These are phyloP conservation scores for Huiozyma naganishii DNA, from an alignment of 805 yeast genomes.

Conservation along the genomic window DNA sequence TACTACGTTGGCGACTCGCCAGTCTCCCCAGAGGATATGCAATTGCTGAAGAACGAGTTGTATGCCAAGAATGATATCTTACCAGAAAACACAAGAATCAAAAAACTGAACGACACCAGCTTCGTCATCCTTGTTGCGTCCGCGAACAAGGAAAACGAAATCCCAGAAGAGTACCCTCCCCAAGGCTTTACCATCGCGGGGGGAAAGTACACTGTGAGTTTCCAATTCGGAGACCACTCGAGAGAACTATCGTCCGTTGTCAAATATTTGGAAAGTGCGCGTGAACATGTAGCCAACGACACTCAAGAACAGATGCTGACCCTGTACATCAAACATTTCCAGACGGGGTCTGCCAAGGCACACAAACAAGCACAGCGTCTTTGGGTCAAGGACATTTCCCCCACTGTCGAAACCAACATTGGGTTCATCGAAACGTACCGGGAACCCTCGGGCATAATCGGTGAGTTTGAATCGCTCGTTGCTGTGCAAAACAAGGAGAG, in stretches of 20 bases:
- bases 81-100: conserved; percentile 64
- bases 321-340: conserved; percentile 57
- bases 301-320: conserved; percentile 58
- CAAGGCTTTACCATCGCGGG: conserved; percentile 29
- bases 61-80: conserved; percentile 32
- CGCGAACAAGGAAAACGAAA: conserved; percentile 37
- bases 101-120: conserved; percentile 37
- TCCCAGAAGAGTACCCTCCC: conserved; percentile 40
- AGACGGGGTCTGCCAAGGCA: conserved; percentile 73
- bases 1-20: conserved; percentile 47
- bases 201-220: conserved; percentile 32
- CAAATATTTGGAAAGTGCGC: conserved; percentile 45
- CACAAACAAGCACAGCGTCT: conserved; percentile 74
- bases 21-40: conserved; percentile 48
- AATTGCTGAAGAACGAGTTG: conserved; percentile 42
- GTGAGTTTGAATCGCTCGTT: conserved; percentile 89
- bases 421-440: conserved; percentile 91
- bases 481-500: conserved; percentile 85
- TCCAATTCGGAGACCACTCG: conserved; percentile 72
- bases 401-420: conserved; percentile 66
- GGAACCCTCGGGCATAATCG: conserved; percentile 84
- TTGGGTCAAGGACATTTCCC: conserved; percentile 85
- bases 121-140: conserved; percentile 65
- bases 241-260: conserved; percentile 53
- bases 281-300: conserved; percentile 57